A percentile compares a stretch with the other conserved stretches of the same genome.
Evolutionary conservation across 2,329 filamentous ascomycete species (phyloP).

Genomic region (Ophiostoma sp.): DNA sequence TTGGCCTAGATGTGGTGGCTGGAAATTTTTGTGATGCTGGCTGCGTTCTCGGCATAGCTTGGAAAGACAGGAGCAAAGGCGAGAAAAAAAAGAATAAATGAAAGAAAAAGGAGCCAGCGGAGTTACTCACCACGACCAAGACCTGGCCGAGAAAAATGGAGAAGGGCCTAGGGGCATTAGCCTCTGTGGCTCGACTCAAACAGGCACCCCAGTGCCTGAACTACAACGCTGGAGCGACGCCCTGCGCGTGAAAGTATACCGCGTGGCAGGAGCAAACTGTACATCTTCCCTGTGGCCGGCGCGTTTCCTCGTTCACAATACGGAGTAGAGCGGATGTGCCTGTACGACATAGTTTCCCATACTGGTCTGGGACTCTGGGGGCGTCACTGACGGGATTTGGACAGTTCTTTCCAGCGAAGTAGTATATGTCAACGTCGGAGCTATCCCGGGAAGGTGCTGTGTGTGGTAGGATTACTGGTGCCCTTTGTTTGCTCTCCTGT

Average conservation of each 20-base stretch:
- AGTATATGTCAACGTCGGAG: neutral
- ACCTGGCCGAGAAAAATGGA: neutral
- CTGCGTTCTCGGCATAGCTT: slow-evolving; percentile 25
- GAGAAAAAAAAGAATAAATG: neutral
- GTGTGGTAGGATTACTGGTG: neutral
- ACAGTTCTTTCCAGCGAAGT: neutral
- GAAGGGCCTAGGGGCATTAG: neutral
- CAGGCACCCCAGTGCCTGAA: neutral
- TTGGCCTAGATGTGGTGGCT: slow-evolving; percentile 17
- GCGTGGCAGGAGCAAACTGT: neutral
- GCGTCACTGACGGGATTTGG: neutral
- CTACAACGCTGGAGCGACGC: neutral
- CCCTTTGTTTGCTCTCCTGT: neutral
- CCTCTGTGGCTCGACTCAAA: slow-evolving; percentile 1
- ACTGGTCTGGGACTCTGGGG: neutral
- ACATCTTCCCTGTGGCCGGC: neutral
- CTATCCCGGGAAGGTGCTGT: neutral
- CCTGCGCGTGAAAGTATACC: slow-evolving; percentile 6
- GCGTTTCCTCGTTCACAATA: neutral
- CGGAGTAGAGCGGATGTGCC: too few relatives aligned
- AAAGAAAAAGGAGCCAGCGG: neutral
- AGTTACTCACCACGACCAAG: neutral
- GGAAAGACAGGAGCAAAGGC: neutral
- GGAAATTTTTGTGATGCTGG: slow-evolving; percentile 18
- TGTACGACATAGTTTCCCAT: too few relatives aligned